These are phyloP conservation scores for Pseudomonodictys pantanalensis DNA, from an alignment of 495 filamentous ascomycete species.

Conservation along the genomic window DNA sequence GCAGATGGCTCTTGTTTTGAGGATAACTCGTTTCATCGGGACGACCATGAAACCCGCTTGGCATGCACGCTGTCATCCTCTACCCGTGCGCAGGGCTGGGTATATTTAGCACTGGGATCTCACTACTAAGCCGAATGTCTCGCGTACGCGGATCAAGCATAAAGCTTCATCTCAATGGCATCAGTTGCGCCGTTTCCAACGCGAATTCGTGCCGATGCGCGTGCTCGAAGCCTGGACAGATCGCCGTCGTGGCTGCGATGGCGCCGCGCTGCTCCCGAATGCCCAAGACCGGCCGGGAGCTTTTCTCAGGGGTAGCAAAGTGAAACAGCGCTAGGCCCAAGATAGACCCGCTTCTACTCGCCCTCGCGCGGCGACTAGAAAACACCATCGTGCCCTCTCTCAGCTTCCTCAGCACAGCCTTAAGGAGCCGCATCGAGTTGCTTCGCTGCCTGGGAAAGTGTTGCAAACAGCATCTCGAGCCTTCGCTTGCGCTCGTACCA, in stretches of 20 bases:
- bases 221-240: too few relatives aligned
- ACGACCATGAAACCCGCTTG: conserved; percentile 29
- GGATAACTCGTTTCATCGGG: conserved; percentile 33
- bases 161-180: neutral
- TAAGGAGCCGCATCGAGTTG: conserved; percentile 24
- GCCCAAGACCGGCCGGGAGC: conserved; percentile 17
- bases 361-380: conserved; percentile 27
- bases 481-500: conserved; percentile 23
- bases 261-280: conserved; percentile 13
- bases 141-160: too few relatives aligned
- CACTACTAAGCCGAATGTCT: conserved; percentile 15
- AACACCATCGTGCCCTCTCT: conserved; percentile 20
- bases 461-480: conserved; percentile 17
- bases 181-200: conserved; percentile 2
- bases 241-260: neutral
- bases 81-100: conserved; percentile 28
- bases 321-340: conserved; percentile 28
- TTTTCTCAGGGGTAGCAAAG: conserved; percentile 25
- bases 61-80: conserved; percentile 34
- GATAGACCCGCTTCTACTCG: conserved; percentile 15
- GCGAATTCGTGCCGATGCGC: neutral
- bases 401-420: conserved; percentile 30
- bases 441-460: conserved; percentile 3
- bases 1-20: conserved; percentile 33
- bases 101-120: conserved; percentile 25